Conservation (phyloP, 352 stramenopile genomes). For the Aphanomyces astaci region DNA sequence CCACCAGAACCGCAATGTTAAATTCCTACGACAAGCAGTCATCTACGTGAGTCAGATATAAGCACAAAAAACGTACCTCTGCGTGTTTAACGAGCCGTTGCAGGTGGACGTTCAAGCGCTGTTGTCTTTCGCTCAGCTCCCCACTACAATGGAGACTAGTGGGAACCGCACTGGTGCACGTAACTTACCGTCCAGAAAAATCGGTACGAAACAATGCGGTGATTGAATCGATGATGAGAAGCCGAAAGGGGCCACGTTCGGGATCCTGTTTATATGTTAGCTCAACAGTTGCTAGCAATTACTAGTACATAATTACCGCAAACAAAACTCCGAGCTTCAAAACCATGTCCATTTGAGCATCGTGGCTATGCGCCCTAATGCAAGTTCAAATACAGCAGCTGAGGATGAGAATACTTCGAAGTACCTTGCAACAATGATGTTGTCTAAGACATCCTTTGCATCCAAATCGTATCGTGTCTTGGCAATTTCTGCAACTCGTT, state of each 20-base stretch:
- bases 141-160: too few relatives aligned
- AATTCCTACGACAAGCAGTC: conserved; percentile 77
- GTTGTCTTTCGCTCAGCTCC: conserved; percentile 83
- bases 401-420: conserved; percentile 10
- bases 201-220: conserved; percentile 87
- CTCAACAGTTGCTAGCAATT: not conserved
- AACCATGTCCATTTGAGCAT: conserved; percentile 85
- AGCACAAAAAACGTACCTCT: conserved; percentile 32
- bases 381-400: not conserved
- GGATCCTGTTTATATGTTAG: conserved; percentile 34
- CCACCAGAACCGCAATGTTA: conserved; percentile 88
- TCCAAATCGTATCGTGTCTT: conserved; percentile 79
- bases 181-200: conserved; percentile 60
- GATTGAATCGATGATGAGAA: conserved; percentile 88
- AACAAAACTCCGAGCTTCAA: conserved; percentile 62
- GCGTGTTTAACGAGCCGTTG: conserved; percentile 75
- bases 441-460: conserved; percentile 85
- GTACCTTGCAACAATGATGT: conserved; percentile 87
- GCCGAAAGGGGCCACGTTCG: conserved; percentile 60
- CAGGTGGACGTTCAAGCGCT: conserved; percentile 85
- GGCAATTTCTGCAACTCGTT: conserved; percentile 76
- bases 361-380: conserved; percentile 72
- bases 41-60: too few relatives aligned
- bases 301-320: too few relatives aligned
- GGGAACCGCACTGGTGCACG: too few relatives aligned